phyloP scores from a whole-genome alignment of 2,329 filamentous ascomycete genomes.

The Microcera coccophila region DNA sequence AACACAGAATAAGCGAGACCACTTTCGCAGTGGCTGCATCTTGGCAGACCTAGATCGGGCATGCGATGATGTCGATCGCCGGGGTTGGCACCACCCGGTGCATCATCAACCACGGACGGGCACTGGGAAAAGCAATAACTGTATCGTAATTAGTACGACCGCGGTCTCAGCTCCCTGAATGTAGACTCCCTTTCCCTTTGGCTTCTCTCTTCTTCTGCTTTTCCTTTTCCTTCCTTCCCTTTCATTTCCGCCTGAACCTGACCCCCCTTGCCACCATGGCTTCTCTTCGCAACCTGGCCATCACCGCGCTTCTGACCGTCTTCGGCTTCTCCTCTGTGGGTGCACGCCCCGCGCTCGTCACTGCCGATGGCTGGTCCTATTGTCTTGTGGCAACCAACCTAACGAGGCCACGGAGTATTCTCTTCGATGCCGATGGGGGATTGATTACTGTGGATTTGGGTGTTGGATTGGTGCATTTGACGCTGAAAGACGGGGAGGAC shows the following conservation, averaged over 20 bases:
- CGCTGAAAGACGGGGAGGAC: constrained; percentile 39
- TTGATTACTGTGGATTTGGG: constrained; percentile 45
- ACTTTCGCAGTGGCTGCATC: too few relatives aligned
- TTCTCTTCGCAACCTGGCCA: not conserved
- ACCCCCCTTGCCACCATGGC: not conserved
- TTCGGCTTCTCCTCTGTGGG: constrained; percentile 28
- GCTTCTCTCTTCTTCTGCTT: not conserved
- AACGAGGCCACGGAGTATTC: constrained; percentile 41
- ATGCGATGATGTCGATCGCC: too few relatives aligned
- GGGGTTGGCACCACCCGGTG: too few relatives aligned
- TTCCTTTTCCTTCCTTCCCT: not conserved
- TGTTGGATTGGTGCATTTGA: constrained; percentile 39
- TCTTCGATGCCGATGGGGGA: constrained; percentile 43
- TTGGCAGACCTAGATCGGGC: too few relatives aligned
- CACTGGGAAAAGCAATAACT: too few relatives aligned
- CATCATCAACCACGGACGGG: too few relatives aligned
- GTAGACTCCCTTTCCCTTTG: too few relatives aligned
- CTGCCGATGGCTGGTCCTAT: constrained; percentile 42
- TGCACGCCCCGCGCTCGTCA: constrained; percentile 34
- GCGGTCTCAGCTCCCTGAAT: too few relatives aligned
- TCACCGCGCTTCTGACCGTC: not conserved
- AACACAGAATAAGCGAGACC: too few relatives aligned
- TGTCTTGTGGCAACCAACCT: constrained; percentile 42
- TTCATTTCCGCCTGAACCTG: not conserved
- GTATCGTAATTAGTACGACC: too few relatives aligned